Percentiles rank a stretch among this genome's conserved stretches.
phyloP scores from a whole-genome alignment of 2,329 filamentous ascomycete genomes.

The Alternaria arborescens region DNA sequence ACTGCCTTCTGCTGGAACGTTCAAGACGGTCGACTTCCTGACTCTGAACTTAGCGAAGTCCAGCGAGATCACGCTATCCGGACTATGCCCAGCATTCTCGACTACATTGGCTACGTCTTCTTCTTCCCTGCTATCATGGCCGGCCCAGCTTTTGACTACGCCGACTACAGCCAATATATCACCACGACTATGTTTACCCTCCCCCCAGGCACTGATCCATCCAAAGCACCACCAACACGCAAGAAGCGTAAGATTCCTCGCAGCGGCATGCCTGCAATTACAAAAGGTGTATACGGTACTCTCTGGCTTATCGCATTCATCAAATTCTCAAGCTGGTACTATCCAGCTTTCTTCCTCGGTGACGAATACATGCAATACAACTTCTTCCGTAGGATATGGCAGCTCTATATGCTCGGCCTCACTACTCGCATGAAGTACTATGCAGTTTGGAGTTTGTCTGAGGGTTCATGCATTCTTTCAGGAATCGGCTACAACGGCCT shows the following conservation, averaged over 20 bases:
- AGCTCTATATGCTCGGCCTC: slow-evolving; percentile 84
- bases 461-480: slow-evolving; percentile 92
- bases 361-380: slow-evolving; percentile 72
- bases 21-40: slow-evolving; percentile 84
- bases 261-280: slow-evolving; percentile 82
- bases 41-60: slow-evolving; percentile 80
- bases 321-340: slow-evolving; percentile 73
- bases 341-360: slow-evolving; percentile 68
- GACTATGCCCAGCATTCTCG: slow-evolving; percentile 76
- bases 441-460: slow-evolving; percentile 91
- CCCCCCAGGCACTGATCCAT: slow-evolving; percentile 79
- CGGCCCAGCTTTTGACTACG: slow-evolving; percentile 93
- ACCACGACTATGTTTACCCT: slow-evolving; percentile 94
- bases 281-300: slow-evolving; percentile 77
- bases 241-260: slow-evolving; percentile 93
- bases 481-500: slow-evolving; percentile 95
- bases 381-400: slow-evolving; percentile 76
- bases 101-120: slow-evolving; percentile 88
- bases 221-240: slow-evolving; percentile 83
- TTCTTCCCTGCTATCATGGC: slow-evolving; percentile 94
- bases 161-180: slow-evolving; percentile 91
- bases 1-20: slow-evolving; percentile 98
- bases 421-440: slow-evolving; percentile 93
- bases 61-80: slow-evolving; percentile 84
- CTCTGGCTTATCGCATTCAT: slow-evolving; percentile 83